Evolutionary conservation across 116 monocot species (phyloP).

Genomic region (Phalaenopsis hybrid): DNA sequence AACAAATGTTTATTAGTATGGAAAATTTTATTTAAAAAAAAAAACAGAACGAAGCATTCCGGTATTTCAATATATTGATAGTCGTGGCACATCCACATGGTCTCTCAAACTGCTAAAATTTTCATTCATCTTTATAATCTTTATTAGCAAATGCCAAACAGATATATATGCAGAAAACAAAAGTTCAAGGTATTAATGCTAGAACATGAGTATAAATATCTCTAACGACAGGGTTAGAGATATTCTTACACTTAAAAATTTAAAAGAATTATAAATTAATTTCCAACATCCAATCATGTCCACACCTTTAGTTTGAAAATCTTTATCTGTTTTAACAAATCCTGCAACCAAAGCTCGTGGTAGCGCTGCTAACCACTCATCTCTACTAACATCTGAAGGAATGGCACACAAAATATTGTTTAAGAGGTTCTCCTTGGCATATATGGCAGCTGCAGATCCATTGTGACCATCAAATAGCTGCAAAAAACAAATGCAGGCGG

Average conservation of each 20-base stretch:
- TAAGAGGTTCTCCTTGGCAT: conserved; percentile 70
- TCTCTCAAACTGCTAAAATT: neutral
- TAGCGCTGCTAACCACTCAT: conserved; percentile 81
- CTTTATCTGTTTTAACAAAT: conserved; percentile 95
- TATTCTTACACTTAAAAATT: neutral
- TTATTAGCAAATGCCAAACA: neutral
- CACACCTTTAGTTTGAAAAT: conserved; percentile 78
- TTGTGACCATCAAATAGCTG: conserved; percentile 96
- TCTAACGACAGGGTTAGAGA: neutral
- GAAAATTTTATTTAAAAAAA: neutral
- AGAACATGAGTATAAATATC: neutral
- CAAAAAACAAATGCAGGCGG: neutral
- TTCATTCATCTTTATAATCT: neutral
- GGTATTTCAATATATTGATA: neutral
- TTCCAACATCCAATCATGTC: neutral
- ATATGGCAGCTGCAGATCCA: conserved; percentile 72
- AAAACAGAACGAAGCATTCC: neutral
- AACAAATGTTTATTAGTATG: neutral
- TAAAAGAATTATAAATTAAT: neutral
- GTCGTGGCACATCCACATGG: neutral
- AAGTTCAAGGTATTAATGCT: neutral
- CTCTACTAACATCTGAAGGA: conserved; percentile 62
- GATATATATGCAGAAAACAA: neutral
- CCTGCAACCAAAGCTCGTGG: conserved; percentile 87
- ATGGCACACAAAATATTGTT: conserved; percentile 72